These are phyloP conservation scores for Phaseolus lunatus DNA, from an alignment of 306 rosid species.

Conservation along the genomic window DNA sequence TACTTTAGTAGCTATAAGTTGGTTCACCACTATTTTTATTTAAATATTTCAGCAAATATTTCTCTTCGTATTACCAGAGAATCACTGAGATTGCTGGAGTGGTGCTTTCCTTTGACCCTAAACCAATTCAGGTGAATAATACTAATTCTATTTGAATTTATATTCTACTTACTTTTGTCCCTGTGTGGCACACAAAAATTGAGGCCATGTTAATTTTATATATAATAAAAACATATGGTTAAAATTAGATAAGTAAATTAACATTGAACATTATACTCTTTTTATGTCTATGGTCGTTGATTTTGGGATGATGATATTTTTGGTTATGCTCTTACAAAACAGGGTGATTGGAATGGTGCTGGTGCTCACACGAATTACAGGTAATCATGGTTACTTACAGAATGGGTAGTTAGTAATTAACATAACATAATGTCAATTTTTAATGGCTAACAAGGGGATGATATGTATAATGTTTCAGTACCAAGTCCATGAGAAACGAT, in stretches of 20 bases:
- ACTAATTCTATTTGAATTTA: not conserved
- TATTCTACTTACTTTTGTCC: not conserved
- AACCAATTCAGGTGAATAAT: constrained; percentile 72
- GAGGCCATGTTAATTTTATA: not conserved
- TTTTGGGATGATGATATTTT: not conserved
- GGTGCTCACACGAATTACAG: constrained; percentile 98
- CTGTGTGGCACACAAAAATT: not conserved
- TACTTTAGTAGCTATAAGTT: not conserved
- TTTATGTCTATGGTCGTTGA: not conserved
- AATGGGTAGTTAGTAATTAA: not conserved
- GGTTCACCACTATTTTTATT: not conserved
- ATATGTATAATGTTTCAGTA: constrained; percentile 52
- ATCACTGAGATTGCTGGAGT: constrained; percentile 87
- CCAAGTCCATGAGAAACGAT: constrained; percentile 76
- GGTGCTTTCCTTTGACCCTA: constrained; percentile 84
- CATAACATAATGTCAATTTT: not conserved
- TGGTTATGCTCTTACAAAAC: not conserved
- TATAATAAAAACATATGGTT: not conserved
- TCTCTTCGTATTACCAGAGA: constrained; percentile 61
- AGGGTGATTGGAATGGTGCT: constrained; percentile 99
- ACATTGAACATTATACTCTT: not conserved
- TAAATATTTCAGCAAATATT: not conserved
- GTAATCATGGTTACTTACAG: constrained; percentile 45
- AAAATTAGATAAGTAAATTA: not conserved
- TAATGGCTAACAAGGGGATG: not conserved